phyloP scores from a whole-genome alignment of 2,329 filamentous ascomycete species.

The Ophiostoma himal-ulmi region DNA sequence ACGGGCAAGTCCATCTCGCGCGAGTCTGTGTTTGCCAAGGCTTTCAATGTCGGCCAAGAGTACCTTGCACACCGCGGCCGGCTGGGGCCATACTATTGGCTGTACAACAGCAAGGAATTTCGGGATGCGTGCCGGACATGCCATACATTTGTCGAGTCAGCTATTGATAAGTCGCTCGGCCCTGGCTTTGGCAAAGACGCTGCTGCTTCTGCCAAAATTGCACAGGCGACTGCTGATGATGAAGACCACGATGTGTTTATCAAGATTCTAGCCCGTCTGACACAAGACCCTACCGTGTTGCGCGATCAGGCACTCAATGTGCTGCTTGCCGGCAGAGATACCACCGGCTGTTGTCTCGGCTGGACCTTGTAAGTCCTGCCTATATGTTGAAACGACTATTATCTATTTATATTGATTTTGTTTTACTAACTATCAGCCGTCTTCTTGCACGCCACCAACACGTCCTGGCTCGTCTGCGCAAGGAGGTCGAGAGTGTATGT shows the following conservation, averaged over 20 bases:
- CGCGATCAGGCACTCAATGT: slow-evolving; percentile 15
- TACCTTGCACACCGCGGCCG: slow-evolving; percentile 13
- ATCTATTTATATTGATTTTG: not conserved
- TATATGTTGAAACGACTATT: too few species aligned
- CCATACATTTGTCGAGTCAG: slow-evolving; percentile 2
- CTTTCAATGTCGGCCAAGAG: slow-evolving; percentile 8
- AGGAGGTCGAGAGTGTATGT: not conserved
- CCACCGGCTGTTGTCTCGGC: slow-evolving; percentile 10
- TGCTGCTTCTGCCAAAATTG: not conserved
- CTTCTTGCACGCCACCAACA: slow-evolving; percentile 9
- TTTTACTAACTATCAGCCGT: not conserved
- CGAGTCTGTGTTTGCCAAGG: not conserved
- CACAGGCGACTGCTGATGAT: not conserved
- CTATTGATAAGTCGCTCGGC: slow-evolving; percentile 1
- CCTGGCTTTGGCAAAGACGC: not conserved
- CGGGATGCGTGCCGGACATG: slow-evolving; percentile 4
- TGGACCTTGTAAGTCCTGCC: slow-evolving; percentile 1
- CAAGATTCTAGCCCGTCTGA: not conserved
- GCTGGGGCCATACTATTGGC: slow-evolving; percentile 14
- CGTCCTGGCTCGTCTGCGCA: not conserved
- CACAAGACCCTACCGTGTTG: slow-evolving; percentile 8
- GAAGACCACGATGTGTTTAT: not conserved
- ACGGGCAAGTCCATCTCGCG: not conserved
- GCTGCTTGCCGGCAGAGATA: slow-evolving; percentile 7
- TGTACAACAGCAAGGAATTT: slow-evolving; percentile 1